phyloP scores from a whole-genome alignment of 805 yeast species.

The Saccharomycopsis sp. region DNA sequence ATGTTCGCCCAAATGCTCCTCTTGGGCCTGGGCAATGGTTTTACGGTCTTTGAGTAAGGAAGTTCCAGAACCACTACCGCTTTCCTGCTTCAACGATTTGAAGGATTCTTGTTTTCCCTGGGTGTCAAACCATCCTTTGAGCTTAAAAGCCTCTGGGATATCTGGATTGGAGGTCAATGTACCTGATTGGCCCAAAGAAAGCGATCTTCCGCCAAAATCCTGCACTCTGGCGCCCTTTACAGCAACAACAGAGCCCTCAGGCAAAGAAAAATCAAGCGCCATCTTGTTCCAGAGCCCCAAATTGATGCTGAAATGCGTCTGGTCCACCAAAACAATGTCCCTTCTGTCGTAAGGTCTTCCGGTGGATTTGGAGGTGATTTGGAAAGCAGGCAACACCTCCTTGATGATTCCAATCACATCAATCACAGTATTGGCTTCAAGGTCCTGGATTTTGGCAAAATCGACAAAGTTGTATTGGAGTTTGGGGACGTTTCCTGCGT shows the following conservation, averaged over 20 bases:
- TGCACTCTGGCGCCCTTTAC: conserved; percentile 84
- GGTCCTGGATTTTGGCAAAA: conserved; percentile 55
- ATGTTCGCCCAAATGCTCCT: conserved; percentile 60
- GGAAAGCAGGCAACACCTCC: conserved; percentile 65
- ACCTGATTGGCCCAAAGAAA: conserved; percentile 76
- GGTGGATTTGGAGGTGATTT: conserved; percentile 77
- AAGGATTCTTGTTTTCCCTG: conserved; percentile 61
- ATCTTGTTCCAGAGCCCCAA: conserved; percentile 88
- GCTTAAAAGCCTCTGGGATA: conserved; percentile 73
- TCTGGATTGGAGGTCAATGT: conserved; percentile 78
- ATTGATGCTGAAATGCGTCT: conserved; percentile 63
- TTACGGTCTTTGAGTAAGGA: conserved; percentile 46
- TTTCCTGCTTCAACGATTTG: conserved; percentile 52
- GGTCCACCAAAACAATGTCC: conserved; percentile 81
- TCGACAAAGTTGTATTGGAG: conserved; percentile 70
- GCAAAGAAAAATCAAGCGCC: conserved; percentile 69
- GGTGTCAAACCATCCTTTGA: conserved; percentile 93
- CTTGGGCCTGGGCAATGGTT: conserved; percentile 57
- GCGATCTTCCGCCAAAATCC: conserved; percentile 81
- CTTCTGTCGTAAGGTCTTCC: conserved; percentile 92
- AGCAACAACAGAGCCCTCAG: conserved; percentile 81
- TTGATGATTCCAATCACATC: conserved; percentile 87
- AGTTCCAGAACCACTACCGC: conserved; percentile 29
- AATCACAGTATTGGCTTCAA: conserved; percentile 64
- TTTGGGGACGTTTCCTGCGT: conserved; percentile 63